Evolutionary conservation across 257 asterid species (phyloP).

Genomic region (Phtheirospermum japonicum): DNA sequence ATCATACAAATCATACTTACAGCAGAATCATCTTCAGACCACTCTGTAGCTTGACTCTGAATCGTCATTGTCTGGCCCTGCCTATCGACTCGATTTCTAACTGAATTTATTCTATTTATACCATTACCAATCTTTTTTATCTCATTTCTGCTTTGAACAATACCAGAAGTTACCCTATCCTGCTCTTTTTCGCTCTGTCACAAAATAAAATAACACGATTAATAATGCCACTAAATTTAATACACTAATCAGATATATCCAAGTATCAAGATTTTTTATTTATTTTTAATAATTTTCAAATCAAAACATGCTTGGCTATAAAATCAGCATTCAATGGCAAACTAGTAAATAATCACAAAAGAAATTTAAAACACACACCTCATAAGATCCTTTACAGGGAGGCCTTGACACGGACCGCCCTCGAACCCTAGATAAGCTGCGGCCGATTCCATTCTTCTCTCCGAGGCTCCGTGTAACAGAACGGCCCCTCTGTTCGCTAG

Average conservation of each 20-base stretch:
- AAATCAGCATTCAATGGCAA: conserved; percentile 4
- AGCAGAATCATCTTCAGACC: conserved; percentile 81
- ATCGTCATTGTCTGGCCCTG: conserved; percentile 26
- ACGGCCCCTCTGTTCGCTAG: conserved; percentile 59
- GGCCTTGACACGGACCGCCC: conserved; percentile 58
- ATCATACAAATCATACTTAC: conserved; percentile 47
- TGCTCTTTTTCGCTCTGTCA: conserved; percentile 45
- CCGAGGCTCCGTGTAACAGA: conserved; percentile 44
- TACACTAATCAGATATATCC: not conserved
- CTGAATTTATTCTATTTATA: conserved; percentile 31
- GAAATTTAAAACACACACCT: conserved; percentile 33
- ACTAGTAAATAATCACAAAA: not conserved
- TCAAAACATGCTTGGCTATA: not conserved
- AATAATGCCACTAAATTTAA: conserved; percentile 11
- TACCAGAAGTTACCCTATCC: conserved; percentile 21
- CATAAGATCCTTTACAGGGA: conserved; percentile 37
- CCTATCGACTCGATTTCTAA: conserved; percentile 35
- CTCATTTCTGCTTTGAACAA: conserved; percentile 34
- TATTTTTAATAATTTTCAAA: conserved; percentile 19
- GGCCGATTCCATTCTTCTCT: conserved; percentile 64
- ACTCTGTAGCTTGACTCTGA: conserved; percentile 42
- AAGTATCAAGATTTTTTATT: too few relatives aligned
- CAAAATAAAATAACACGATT: not conserved
- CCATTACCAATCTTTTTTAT: conserved; percentile 33
- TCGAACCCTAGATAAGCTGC: conserved; percentile 70